phyloP scores from a whole-genome alignment of 2,329 filamentous ascomycete genomes.

The Laburnicola sp. region DNA sequence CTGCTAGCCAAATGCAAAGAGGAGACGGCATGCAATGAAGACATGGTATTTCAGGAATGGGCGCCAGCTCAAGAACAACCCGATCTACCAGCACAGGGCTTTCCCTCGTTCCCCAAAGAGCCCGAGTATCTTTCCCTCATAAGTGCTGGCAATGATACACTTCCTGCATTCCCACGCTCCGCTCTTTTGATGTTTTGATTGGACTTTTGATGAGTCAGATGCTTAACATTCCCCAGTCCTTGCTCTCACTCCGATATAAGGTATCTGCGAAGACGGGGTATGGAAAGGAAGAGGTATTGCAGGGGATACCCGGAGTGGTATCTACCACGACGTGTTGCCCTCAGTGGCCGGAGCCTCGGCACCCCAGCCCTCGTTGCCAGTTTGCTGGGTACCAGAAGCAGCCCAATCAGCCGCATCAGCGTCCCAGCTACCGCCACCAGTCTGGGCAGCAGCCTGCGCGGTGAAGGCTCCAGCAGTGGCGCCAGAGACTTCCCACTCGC shows the following conservation, averaged over 20 bases:
- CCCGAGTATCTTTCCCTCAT: conserved; percentile 99
- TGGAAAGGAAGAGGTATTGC: conserved; percentile 24
- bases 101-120: conserved; percentile 71
- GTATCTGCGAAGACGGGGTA: conserved; percentile 41
- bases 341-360: conserved; percentile 41
- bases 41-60: conserved; percentile 50
- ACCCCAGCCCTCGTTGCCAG: conserved; percentile 58
- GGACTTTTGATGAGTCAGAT: conserved; percentile 19
- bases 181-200: conserved; percentile 18
- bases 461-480: conserved; percentile 66
- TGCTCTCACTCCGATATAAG: conserved; percentile 37
- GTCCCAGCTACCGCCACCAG: conserved; percentile 66
- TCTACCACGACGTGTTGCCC: conserved; percentile 52
- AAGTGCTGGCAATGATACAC: conserved; percentile 65
- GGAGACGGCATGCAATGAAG: background rate
- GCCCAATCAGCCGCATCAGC: conserved; percentile 70
- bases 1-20: too few species aligned
- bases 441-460: conserved; percentile 57
- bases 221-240: conserved; percentile 28
- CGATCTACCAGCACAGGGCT: conserved; percentile 87
- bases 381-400: conserved; percentile 56
- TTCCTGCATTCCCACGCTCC: conserved; percentile 24
- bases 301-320: conserved; percentile 16
- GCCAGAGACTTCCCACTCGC: conserved; percentile 83
- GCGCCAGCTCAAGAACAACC: conserved; percentile 88